phyloP scores from a whole-genome alignment of 1,139 yeast genomes.

The Geotrichum klebahnii region DNA sequence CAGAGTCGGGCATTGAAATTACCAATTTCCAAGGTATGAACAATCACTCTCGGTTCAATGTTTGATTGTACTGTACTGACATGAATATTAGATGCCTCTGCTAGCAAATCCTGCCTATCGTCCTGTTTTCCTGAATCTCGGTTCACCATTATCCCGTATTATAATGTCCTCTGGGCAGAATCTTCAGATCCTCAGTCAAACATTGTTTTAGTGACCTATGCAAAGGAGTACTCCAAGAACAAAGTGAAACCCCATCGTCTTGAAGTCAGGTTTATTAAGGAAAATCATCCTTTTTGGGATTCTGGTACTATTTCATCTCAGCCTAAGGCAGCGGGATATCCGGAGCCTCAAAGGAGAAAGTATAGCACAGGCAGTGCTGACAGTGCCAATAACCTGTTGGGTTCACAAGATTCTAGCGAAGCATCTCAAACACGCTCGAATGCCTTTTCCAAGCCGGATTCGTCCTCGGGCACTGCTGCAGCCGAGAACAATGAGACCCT shows the following conservation, averaged over 20 bases:
- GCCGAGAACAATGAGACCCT: not conserved
- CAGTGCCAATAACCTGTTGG: too few species aligned
- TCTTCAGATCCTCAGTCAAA: not conserved
- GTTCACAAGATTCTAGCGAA: too few species aligned
- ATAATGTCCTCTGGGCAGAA: slow-evolving; percentile 22
- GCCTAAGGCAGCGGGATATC: too few species aligned
- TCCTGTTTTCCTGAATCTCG: not conserved
- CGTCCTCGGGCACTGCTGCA: too few species aligned
- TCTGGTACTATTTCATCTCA: too few species aligned
- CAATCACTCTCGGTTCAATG: too few species aligned
- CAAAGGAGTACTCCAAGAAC: slow-evolving; percentile 8
- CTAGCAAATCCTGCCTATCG: not conserved
- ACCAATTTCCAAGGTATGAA: not conserved
- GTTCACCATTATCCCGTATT: slow-evolving; percentile 20
- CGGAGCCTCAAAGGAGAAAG: too few species aligned
- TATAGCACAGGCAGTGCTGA: too few species aligned
- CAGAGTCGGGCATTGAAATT: slow-evolving; percentile 6
- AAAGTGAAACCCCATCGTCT: not conserved
- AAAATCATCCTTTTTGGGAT: not conserved
- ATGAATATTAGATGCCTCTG: not conserved
- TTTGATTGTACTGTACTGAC: not conserved
- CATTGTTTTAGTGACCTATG: slow-evolving; percentile 4
- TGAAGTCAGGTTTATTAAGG: not conserved
- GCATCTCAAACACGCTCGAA: too few species aligned
- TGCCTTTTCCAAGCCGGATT: too few species aligned